Evolutionary conservation across 352 stramenopile genomes (phyloP).

Genomic region (Lagenidium giganteum): DNA sequence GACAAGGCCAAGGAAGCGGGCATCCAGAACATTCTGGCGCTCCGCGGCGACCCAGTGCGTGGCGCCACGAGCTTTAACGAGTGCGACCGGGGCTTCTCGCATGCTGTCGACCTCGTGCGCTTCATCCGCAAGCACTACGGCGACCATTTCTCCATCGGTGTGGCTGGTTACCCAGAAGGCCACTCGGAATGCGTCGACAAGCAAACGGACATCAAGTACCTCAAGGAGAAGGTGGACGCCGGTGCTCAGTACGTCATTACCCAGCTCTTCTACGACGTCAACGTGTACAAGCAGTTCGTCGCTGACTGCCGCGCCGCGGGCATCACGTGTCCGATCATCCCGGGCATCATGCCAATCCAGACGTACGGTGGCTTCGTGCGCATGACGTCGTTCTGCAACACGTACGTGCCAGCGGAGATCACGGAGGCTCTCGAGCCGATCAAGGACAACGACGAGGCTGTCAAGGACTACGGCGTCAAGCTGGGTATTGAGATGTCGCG

Average conservation of each 20-base stretch:
- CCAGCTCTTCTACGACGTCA: slow-evolving; percentile 98
- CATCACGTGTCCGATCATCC: slow-evolving; percentile 95
- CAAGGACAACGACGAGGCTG: slow-evolving; percentile 94
- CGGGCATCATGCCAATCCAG: slow-evolving; percentile 99
- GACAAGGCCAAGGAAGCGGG: slow-evolving; percentile 82
- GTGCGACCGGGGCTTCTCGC: slow-evolving; percentile 88
- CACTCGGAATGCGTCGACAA: slow-evolving; percentile 87
- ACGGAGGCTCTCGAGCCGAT: slow-evolving; percentile 83
- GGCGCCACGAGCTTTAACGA: slow-evolving; percentile 84
- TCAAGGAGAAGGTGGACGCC: slow-evolving; percentile 97
- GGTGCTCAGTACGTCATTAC: slow-evolving; percentile 97
- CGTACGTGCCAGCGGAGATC: slow-evolving; percentile 87
- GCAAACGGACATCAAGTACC: slow-evolving; percentile 92
- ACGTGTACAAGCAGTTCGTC: slow-evolving; percentile 94
- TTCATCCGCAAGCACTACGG: slow-evolving; percentile 94
- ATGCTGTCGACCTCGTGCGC: slow-evolving; percentile 93
- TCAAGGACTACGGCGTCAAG: slow-evolving; percentile 95
- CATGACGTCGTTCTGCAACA: slow-evolving; percentile 98
- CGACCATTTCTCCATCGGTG: slow-evolving; percentile 94
- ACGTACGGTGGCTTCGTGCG: slow-evolving; percentile 96
- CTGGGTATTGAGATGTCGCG: slow-evolving; percentile 88
- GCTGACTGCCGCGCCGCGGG: slow-evolving; percentile 77
- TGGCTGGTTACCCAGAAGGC: slow-evolving; percentile 97
- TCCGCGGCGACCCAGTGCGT: slow-evolving; percentile 92
- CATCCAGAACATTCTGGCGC: slow-evolving; percentile 97